Evolutionary conservation across 257 asterid genomes (phyloP).

Genomic region (Verbena officinalis): DNA sequence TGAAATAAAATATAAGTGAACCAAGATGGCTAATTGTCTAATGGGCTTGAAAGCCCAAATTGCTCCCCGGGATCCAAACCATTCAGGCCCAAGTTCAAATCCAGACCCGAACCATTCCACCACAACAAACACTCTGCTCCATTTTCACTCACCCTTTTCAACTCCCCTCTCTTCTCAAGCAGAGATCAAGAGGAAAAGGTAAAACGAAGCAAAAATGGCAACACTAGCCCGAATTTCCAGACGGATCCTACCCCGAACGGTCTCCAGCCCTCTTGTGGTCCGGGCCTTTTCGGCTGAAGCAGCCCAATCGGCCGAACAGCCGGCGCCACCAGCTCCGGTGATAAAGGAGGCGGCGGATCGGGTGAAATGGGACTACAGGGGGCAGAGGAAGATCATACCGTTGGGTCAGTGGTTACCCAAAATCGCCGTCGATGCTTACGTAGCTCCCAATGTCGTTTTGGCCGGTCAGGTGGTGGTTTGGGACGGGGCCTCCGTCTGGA

Average conservation of each 20-base stretch:
- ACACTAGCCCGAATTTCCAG: constrained; percentile 62
- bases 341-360: constrained; percentile 67
- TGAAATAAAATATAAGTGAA: not conserved
- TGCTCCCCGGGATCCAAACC: not conserved
- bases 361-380: constrained; percentile 91
- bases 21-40: not conserved
- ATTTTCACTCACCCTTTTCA: not conserved
- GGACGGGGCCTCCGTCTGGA: constrained; percentile 94
- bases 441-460: constrained; percentile 88
- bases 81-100: not conserved
- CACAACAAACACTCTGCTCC: not conserved
- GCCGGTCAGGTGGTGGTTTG: constrained; percentile 93
- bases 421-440: constrained; percentile 90
- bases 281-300: constrained; percentile 59
- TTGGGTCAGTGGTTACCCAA: constrained; percentile 91
- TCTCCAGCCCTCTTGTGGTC: constrained; percentile 34
- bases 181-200: constrained; percentile 3
- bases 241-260: constrained; percentile 53
- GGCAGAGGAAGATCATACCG: constrained; percentile 78
- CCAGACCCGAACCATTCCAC: not conserved
- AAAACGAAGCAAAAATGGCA: constrained; percentile 50
- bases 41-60: constrained; percentile 8
- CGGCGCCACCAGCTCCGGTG: constrained; percentile 36
- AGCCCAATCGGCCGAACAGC: constrained; percentile 27
- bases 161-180: not conserved